These are phyloP conservation scores for Hericium coralloides DNA, from an alignment of 768 basidiomycete genomes.

Conservation along the genomic window DNA sequence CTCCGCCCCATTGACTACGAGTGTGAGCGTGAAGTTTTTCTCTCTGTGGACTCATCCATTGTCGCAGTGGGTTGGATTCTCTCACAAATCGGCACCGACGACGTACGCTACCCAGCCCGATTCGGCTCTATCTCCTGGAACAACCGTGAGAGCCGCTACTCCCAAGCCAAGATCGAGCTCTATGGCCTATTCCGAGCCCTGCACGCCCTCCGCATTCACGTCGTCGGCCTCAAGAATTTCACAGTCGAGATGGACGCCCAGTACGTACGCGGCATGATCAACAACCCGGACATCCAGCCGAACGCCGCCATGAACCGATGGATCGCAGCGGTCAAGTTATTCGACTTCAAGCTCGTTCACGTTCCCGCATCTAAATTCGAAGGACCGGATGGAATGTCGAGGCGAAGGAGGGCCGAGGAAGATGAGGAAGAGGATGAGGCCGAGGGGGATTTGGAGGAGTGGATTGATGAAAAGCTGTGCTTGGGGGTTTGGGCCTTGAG, in stretches of 20 bases:
- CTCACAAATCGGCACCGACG: conserved; percentile 12
- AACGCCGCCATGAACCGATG: conserved; percentile 31
- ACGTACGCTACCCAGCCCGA: conserved; percentile 16
- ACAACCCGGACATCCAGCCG: conserved; percentile 29
- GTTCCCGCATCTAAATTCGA: conserved; percentile 20
- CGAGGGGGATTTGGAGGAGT: not conserved
- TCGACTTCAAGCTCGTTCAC: conserved; percentile 28
- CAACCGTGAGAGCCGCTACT: conserved; percentile 12
- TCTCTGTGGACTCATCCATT: conserved; percentile 14
- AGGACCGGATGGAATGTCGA: conserved; percentile 25
- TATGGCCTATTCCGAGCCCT: conserved; percentile 12
- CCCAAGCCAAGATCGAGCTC: conserved; percentile 15
- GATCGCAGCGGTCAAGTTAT: conserved; percentile 31
- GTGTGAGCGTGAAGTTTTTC: not conserved
- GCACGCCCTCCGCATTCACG: conserved; percentile 5
- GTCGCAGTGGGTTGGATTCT: conserved; percentile 17
- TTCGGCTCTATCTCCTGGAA: conserved; percentile 31
- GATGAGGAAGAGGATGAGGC: not conserved
- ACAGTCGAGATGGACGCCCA: conserved; percentile 27
- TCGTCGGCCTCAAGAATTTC: conserved; percentile 25
- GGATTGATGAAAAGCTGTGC: not conserved
- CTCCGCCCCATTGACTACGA: conserved; percentile 8
- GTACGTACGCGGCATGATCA: conserved; percentile 32
- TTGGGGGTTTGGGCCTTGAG: not conserved
- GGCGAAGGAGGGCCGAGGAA: not conserved